Percentiles rank a stretch among this genome's conserved stretches.
Conservation (phyloP, 2,329 filamentous ascomycete species). For the Elsinoe batatas region DNA sequence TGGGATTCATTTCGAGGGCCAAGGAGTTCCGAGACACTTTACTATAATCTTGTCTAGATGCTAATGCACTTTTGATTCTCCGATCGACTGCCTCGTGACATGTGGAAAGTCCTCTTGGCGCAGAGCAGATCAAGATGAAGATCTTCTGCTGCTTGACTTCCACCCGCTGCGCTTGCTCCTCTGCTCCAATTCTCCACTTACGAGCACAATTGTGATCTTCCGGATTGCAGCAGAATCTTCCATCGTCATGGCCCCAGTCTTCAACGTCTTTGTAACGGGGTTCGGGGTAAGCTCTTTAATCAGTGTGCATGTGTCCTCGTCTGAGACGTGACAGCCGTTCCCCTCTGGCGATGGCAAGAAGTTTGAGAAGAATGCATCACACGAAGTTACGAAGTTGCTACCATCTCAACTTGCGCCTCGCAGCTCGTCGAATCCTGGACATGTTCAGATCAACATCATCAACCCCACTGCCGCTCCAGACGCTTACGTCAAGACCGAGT, state of each 20-base stretch:
- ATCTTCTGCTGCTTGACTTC: no score
- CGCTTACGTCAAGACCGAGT: slow-evolving; percentile 10
- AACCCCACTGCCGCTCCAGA: slow-evolving; percentile 13
- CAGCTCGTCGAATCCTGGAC: slow-evolving; percentile 5
- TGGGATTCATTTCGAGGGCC: slow-evolving; percentile 2
- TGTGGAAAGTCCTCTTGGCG: not conserved
- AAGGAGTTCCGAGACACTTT: slow-evolving; percentile 9
- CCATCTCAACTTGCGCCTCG: not conserved
- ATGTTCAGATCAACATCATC: slow-evolving; percentile 12
- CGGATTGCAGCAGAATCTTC: not conserved
- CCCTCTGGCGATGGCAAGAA: slow-evolving; percentile 4
- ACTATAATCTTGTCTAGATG: slow-evolving; percentile 1
- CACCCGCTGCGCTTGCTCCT: no score
- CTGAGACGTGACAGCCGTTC: slow-evolving; percentile 13
- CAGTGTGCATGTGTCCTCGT: not conserved
- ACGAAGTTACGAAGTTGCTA: slow-evolving; percentile 14
- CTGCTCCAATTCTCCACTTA: not conserved
- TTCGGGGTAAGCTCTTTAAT: slow-evolving; percentile 12
- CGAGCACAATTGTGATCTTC: not conserved
- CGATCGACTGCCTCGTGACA: not conserved
- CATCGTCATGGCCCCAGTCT: not conserved
- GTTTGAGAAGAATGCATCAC: slow-evolving; percentile 13
- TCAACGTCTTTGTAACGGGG: slow-evolving; percentile 15
- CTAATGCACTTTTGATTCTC: slow-evolving; percentile 10
- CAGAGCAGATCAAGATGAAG: not conserved